Evolutionary conservation across 257 asterid genomes (phyloP), one percentile per base, ranked within the genome.

Genomic region (Rehmannia glutinosa): DNA sequence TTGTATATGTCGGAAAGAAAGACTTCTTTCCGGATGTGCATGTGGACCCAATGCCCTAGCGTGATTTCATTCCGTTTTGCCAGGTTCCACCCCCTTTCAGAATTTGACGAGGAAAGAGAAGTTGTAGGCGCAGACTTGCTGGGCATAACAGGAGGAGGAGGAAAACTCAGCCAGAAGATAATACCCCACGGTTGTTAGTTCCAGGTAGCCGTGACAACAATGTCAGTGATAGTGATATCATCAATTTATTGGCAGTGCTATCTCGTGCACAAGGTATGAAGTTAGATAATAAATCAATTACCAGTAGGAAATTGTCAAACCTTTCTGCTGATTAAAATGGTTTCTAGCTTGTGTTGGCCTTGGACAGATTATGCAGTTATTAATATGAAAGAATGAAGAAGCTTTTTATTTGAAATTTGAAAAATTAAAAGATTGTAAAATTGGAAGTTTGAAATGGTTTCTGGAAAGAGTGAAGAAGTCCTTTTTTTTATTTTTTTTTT

Each of bases 61-160:
- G 68, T 65, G 71, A 42, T 16, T 62, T 28, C n/a, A 36, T 51
- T 53, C 57, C 30, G 20, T 55, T 62, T 62, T 76, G 21, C 49
- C 86, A 92, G 98, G 95, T 92, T 92, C 69, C 98, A 92, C 78
- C 92, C 81, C 35, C 98, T 92, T 38, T 61, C 87, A 36, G 98
- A 92, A 76, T 92, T 92, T 68, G 98, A 92, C 0, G 98, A 90
- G 98, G 96, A 24, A 92, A 92, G 78, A 81, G 98, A 80, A 92
- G 98, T 69, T 92, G 98, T 74, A 87, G 98, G 80, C 90, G 97
- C 21, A 82, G 97, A 65, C 93, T 92, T 42, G 98, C 98, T 64
- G 98, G 98, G 47, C 98, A 92, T 75, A 92, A 92, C 78, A 75
- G 90, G 78, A 83, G 98, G 90, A 87, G 98, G 79, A 87, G 98